Conservation (phyloP, 768 basidiomycete species). For the Lentinula edodes region DNA sequence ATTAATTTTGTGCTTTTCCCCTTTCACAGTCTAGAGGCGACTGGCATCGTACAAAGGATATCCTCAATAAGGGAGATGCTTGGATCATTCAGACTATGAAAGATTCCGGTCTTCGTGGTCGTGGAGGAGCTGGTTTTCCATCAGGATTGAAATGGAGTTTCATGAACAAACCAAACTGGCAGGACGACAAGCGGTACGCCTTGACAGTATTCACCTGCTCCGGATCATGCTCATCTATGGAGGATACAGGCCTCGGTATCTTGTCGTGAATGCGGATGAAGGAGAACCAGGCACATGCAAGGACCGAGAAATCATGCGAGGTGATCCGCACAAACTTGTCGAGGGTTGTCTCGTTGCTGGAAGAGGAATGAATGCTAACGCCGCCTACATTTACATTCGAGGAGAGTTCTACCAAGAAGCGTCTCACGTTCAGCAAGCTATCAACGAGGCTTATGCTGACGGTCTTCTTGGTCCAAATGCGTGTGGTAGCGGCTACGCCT, state of each 20-base stretch:
- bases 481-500: conserved; percentile 88
- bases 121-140: conserved; percentile 96
- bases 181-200: conserved; percentile 78
- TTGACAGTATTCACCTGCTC: neutral
- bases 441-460: conserved; percentile 88
- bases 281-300: conserved; percentile 99
- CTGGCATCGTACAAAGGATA: conserved; percentile 98
- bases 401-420: conserved; percentile 98
- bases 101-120: conserved; percentile 90
- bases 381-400: conserved; percentile 99
- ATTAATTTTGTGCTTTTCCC: neutral
- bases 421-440: conserved; percentile 89
- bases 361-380: conserved; percentile 93
- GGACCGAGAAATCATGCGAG: conserved; percentile 95
- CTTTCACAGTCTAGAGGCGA: conserved; percentile 76
- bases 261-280: conserved; percentile 98
- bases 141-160: conserved; percentile 96
- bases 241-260: conserved; percentile 72
- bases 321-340: conserved; percentile 96
- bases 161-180: conserved; percentile 99
- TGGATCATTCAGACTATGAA: conserved; percentile 98
- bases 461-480: conserved; percentile 88
- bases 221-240: neutral
- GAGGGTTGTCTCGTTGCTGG: conserved; percentile 98
- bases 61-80: conserved; percentile 87